phyloP scores from a whole-genome alignment of 441 rosid genomes.

The Bruguiera hainesii region DNA sequence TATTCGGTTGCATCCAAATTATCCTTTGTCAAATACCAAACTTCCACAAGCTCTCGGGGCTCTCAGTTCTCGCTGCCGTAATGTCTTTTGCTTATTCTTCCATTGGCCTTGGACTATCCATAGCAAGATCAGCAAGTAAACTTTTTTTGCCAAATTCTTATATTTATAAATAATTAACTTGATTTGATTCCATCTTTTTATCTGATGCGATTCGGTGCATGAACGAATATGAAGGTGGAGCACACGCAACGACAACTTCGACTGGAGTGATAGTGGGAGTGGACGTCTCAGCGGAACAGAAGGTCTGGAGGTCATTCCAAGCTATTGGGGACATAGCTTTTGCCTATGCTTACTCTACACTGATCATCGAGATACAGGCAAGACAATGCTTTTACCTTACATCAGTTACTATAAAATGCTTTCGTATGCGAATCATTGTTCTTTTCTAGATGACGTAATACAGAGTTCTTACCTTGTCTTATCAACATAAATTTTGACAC shows the following conservation, averaged over 20 bases:
- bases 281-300: constrained; percentile 65
- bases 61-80: constrained; percentile 71
- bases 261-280: constrained; percentile 66
- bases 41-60: constrained; percentile 89
- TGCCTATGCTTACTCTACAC: constrained; percentile 75
- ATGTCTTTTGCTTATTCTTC: constrained; percentile 83
- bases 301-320: constrained; percentile 81
- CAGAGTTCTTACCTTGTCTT: too few species aligned
- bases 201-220: too few species aligned
- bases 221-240: constrained; percentile 23
- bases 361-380: constrained; percentile 86
- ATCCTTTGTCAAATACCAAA: constrained; percentile 81
- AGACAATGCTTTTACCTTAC: constrained; percentile 2
- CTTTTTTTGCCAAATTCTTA: too few species aligned
- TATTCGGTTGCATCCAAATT: constrained; percentile 68
- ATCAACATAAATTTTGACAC: too few species aligned
- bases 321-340: constrained; percentile 82
- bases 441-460: too few species aligned
- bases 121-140: constrained; percentile 65
- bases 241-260: constrained; percentile 39
- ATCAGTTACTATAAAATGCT: background rate
- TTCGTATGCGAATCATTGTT: too few species aligned
- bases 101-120: constrained; percentile 77
- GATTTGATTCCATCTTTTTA: too few species aligned
- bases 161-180: too few species aligned